phyloP scores from a whole-genome alignment of 306 rosid species.

The Cicer chorassanicum region DNA sequence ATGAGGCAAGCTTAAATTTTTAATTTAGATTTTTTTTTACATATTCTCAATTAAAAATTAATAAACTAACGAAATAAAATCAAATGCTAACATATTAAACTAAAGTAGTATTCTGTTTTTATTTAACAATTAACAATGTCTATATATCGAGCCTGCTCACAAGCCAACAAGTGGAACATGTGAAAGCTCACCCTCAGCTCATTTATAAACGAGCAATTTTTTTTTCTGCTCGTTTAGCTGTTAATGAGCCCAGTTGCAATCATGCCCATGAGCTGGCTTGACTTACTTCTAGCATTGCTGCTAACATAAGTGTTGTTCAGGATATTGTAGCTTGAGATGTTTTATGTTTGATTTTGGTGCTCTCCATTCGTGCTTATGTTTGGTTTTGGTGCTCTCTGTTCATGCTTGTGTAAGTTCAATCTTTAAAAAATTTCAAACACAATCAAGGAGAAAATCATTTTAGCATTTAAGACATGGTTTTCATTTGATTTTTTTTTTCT shows the following conservation, averaged over 20 bases:
- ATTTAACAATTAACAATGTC: neutral
- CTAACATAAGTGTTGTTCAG: constrained; percentile 3
- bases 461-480: neutral
- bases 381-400: neutral
- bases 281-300: neutral
- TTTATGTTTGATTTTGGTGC: constrained; percentile 12
- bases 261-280: constrained; percentile 1
- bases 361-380: constrained; percentile 5
- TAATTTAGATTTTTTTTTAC: neutral
- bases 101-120: neutral
- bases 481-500: too few species aligned
- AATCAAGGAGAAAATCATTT: neutral
- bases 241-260: neutral
- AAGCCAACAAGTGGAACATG: neutral
- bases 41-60: neutral
- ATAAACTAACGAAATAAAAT: neutral
- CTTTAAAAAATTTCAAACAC: neutral
- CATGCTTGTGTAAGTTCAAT: constrained; percentile 23
- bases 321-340: neutral
- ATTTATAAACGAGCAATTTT: neutral
- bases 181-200: neutral
- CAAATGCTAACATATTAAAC: neutral
- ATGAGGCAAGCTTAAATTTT: neutral
- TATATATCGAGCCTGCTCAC: constrained; percentile 5
- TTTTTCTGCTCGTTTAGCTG: neutral